These are phyloP conservation scores for Neofusicoccum laricinum DNA, from an alignment of 2,329 filamentous ascomycete genomes.

Conservation along the genomic window DNA sequence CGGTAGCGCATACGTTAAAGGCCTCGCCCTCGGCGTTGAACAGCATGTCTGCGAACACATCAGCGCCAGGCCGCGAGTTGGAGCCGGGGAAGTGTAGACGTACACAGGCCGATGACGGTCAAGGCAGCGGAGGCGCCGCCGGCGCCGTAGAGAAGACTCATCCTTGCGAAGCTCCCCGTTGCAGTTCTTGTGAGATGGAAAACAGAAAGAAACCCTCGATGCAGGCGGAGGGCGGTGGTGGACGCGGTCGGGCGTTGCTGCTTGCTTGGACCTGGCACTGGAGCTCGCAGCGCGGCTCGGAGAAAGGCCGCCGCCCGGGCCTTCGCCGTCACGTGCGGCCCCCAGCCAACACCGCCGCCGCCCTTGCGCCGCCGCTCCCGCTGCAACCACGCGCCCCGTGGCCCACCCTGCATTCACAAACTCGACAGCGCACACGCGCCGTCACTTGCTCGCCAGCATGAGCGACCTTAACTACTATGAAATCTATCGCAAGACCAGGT, in stretches of 20 bases:
- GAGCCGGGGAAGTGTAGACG: conserved; percentile 35
- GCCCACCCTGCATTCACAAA: conserved; percentile 20
- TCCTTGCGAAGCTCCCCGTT: conserved; percentile 33
- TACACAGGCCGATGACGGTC: conserved; percentile 75
- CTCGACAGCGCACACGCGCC: neutral
- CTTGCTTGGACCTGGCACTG: conserved; percentile 12
- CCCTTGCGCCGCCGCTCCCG: conserved; percentile 16
- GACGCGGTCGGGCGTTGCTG: conserved; percentile 8
- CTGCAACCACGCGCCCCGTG: conserved; percentile 18
- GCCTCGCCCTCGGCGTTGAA: conserved; percentile 94
- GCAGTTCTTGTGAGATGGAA: neutral
- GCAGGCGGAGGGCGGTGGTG: conserved; percentile 1
- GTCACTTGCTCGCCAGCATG: conserved; percentile 21
- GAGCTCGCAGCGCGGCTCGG: conserved; percentile 14
- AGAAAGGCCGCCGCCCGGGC: neutral
- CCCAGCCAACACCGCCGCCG: neutral
- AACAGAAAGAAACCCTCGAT: conserved; percentile 4
- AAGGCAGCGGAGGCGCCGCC: conserved; percentile 67
- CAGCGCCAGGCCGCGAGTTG: neutral
- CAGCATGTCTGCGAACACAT: conserved; percentile 75
- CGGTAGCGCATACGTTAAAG: conserved; percentile 70
- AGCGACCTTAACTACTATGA: conserved; percentile 70
- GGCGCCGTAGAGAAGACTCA: conserved; percentile 71
- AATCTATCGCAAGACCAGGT: conserved; percentile 98
- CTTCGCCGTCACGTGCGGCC: neutral